Evolutionary conservation across 2,329 filamentous ascomycete species (phyloP).

Genomic region (Lasiodiplodia sp.): DNA sequence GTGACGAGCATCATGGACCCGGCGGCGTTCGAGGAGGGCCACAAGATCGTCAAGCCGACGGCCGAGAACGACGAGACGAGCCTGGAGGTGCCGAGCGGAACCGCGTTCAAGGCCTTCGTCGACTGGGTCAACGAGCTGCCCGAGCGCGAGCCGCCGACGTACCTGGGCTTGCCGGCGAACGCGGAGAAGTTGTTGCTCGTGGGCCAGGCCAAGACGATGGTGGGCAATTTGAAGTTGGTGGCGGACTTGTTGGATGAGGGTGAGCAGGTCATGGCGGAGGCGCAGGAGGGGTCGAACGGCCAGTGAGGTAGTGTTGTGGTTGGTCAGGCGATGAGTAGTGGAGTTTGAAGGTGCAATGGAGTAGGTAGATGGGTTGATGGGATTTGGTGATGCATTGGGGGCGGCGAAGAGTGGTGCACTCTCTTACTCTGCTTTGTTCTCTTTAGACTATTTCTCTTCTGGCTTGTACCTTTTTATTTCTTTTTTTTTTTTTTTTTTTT

Average conservation of each 20-base stretch:
- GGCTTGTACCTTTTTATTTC: neutral
- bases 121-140: conserved; percentile 90
- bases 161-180: conserved; percentile 90
- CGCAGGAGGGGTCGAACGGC: conserved; percentile 19
- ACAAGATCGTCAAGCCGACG: conserved; percentile 80
- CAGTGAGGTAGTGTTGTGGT: neutral
- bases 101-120: conserved; percentile 84
- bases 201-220: conserved; percentile 83
- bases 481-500: neutral
- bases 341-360: neutral
- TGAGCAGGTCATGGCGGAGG: conserved; percentile 83
- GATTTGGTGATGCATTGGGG: neutral
- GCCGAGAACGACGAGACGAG: conserved; percentile 40
- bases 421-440: neutral
- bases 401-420: neutral
- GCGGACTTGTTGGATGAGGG: conserved; percentile 91
- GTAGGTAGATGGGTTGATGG: neutral
- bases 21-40: conserved; percentile 88
- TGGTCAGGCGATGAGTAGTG: neutral
- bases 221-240: conserved; percentile 83
- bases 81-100: conserved; percentile 79
- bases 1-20: conserved; percentile 83
- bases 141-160: conserved; percentile 94
- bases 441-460: neutral
- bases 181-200: conserved; percentile 95